Base-by-base conservation (phyloP, 371 early-diverging fungal species). In the Enterocytospora artemiae region DNA sequence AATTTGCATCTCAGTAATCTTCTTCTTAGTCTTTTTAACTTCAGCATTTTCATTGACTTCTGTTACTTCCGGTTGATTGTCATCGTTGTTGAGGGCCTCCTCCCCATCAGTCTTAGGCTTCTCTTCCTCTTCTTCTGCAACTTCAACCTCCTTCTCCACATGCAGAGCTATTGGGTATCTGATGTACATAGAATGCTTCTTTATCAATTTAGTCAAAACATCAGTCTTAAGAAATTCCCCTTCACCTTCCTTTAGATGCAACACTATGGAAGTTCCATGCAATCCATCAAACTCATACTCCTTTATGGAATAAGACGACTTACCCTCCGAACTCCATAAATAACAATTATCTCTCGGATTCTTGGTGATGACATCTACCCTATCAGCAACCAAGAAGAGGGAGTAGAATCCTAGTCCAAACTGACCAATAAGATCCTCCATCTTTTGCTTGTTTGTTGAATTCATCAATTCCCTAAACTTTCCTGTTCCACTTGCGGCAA, bases 331-430 rank as follows among this genome's bases (percentile, higher is more conserved):
- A 79, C 86, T 86, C 91, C 91, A 93, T 65, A 89, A 82, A 84
- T 89, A 88, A 77, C 88, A 87, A 79, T 84, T 85, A 80, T 89
- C 90, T 75, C 88, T 86, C 75, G 88, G 89, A 84, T 88, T 84
- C 85, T 89, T 91, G 71, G 90, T 87, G 79, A 90, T 85, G 64
- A 93, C 89, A 76, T 86, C 82, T 53, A 93, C 92, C 76, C 83
- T 83, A 79, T 90, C 89, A 63, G 93, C 91, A 69, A 91, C 89
- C 53, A 93, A 82, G 83, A 89, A 93, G 56, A 89, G 87, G 52
- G 90, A 88, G 85, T 91, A 93, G 87, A 93, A 91, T 77, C 93
- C 93, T 65, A 93, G 88, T 85, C 93, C 93, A 80, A 93, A 93
- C 81, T 92, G 93, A 69, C 92, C 93, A 79, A 93, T 93, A 85